Evolutionary conservation across 2,329 filamentous ascomycete genomes (phyloP).

Genomic region (Colletotrichum cuscutae): DNA sequence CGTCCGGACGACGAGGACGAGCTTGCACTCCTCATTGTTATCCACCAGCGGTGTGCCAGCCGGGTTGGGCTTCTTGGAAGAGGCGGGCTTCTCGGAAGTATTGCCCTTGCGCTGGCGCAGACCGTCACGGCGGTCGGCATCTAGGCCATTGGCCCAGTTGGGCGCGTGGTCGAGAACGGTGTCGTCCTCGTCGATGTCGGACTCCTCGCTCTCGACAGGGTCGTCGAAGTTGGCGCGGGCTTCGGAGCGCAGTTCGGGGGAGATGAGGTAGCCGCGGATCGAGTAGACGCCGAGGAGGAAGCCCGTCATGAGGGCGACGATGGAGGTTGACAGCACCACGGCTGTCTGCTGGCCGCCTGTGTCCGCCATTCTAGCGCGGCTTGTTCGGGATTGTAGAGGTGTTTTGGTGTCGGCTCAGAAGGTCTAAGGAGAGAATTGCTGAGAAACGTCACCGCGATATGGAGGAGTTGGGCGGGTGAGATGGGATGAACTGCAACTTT

Average conservation of each 20-base stretch:
- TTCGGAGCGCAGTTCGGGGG: slow-evolving; percentile 66
- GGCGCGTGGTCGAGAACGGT: slow-evolving; percentile 72
- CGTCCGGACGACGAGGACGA: slow-evolving; percentile 90
- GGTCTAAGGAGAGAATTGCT: background rate
- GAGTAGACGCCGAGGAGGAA: slow-evolving; percentile 86
- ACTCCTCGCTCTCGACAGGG: slow-evolving; percentile 75
- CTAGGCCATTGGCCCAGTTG: slow-evolving; percentile 72
- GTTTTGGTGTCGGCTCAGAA: background rate
- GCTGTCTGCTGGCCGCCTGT: slow-evolving; percentile 9
- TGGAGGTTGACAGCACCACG: slow-evolving; percentile 77
- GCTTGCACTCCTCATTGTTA: slow-evolving; percentile 85
- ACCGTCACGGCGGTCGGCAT: slow-evolving; percentile 69
- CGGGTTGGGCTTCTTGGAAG: slow-evolving; percentile 42
- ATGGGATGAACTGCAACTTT: slow-evolving; percentile 29
- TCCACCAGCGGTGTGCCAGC: slow-evolving; percentile 43
- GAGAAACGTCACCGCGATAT: background rate
- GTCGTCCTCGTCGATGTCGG: slow-evolving; percentile 72
- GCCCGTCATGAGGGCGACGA: slow-evolving; percentile 79
- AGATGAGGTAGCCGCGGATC: slow-evolving; percentile 67
- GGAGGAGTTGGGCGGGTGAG: background rate
- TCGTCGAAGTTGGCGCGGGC: slow-evolving; percentile 66
- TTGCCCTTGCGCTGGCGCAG: slow-evolving; percentile 49
- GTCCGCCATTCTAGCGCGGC: slow-evolving; percentile 10
- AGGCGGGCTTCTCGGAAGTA: slow-evolving; percentile 56
- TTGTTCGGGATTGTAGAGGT: background rate